phyloP scores from a whole-genome alignment of 2,329 filamentous ascomycete genomes.

The Fusarium virguliforme region DNA sequence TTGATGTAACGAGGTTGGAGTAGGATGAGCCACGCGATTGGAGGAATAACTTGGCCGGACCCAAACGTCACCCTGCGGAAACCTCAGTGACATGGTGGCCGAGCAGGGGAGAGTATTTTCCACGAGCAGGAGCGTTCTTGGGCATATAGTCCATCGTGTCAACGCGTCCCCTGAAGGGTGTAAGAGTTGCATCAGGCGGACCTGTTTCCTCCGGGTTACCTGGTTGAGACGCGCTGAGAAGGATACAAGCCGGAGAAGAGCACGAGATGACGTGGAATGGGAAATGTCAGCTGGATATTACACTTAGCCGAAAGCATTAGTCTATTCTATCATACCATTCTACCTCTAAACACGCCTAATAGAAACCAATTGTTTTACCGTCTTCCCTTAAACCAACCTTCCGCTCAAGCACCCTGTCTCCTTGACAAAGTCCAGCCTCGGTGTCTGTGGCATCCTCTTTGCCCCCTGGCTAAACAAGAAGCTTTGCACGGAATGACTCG shows the following conservation, averaged over 20 bases:
- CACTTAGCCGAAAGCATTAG: background rate
- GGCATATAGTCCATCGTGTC: background rate
- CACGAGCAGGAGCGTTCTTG: background rate
- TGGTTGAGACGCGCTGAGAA: background rate
- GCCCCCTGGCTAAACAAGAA: conserved; percentile 16
- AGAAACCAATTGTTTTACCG: background rate
- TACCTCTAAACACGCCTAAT: background rate
- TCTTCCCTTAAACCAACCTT: background rate
- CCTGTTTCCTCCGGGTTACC: conserved; percentile 11
- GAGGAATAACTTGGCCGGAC: conserved; percentile 18
- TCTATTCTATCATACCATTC: background rate
- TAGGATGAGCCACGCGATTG: background rate
- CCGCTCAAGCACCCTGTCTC: conserved; percentile 4
- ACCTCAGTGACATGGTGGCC: background rate
- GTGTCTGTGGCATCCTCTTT: conserved; percentile 24
- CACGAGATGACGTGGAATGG: too few relatives aligned
- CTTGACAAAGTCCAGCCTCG: conserved; percentile 23
- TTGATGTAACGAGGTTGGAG: background rate
- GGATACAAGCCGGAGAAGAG: background rate
- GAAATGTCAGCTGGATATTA: too few relatives aligned
- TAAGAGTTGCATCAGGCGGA: conserved; percentile 19
- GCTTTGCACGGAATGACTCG: conserved; percentile 26
- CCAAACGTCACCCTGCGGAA: conserved; percentile 10
- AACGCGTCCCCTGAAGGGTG: background rate
- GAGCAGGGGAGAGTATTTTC: conserved; percentile 2